Conservation (phyloP, 108 stramenopile species). For the Seminavis robusta region DNA sequence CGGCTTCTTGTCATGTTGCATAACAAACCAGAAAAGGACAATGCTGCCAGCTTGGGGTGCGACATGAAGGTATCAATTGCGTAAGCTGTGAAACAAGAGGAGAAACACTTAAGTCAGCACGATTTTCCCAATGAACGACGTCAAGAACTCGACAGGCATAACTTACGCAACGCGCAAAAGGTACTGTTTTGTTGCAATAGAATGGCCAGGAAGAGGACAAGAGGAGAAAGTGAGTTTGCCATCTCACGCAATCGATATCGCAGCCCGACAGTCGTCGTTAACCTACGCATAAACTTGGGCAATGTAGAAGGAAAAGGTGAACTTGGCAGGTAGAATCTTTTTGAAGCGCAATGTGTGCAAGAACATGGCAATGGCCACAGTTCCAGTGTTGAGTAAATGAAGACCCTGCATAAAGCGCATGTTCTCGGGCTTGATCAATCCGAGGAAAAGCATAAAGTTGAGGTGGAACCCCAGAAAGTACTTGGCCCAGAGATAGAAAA, state of each 20-base stretch:
- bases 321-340: constrained; percentile 31
- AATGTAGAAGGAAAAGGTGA: constrained; percentile 40
- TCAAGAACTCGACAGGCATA: no score
- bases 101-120: no score
- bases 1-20: constrained; percentile 35
- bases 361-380: constrained; percentile 35
- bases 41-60: constrained; percentile 14
- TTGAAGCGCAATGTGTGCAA: constrained; percentile 41
- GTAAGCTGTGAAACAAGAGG: no score
- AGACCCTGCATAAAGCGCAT: constrained; percentile 26
- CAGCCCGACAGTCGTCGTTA: no score
- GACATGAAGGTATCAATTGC: constrained; percentile 24
- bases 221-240: no score
- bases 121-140: no score
- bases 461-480: constrained; percentile 43
- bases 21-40: constrained; percentile 18
- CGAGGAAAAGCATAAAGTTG: constrained; percentile 34
- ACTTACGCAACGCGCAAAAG: no score
- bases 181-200: no score
- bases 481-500: constrained; percentile 44
- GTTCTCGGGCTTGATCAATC: constrained; percentile 11
- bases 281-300: constrained; percentile 37
- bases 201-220: constrained; percentile 26
- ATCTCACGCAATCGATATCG: no score
- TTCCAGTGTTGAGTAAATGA: constrained; percentile 29